These are phyloP conservation scores for Solanum neorickii DNA, from an alignment of 257 asterid genomes.

Conservation along the genomic window DNA sequence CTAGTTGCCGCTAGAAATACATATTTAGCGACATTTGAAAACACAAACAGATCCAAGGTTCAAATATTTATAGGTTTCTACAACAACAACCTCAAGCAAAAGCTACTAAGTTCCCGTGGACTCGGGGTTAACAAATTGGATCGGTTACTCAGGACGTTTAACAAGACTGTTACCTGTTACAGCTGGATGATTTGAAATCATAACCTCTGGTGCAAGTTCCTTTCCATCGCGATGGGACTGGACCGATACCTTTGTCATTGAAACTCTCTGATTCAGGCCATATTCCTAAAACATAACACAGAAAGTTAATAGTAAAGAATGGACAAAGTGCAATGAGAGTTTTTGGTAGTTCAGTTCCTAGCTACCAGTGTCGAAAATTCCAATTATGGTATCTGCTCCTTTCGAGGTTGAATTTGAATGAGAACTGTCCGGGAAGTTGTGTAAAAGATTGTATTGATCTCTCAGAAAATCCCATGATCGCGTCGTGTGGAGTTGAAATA, in stretches of 20 bases:
- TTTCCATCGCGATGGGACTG: slow-evolving; percentile 61
- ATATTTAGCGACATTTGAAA: too few relatives aligned
- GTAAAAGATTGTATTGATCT: neutral
- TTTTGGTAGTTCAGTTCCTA: neutral
- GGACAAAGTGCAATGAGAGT: too few relatives aligned
- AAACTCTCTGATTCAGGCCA: slow-evolving; percentile 86
- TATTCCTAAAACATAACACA: slow-evolving; percentile 36
- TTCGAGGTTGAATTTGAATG: neutral
- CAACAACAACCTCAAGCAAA: neutral
- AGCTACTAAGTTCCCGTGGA: neutral
- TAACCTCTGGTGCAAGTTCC: slow-evolving; percentile 58
- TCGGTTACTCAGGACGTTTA: too few relatives aligned
- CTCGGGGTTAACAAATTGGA: neutral
- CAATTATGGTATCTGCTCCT: neutral
- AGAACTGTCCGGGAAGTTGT: neutral
- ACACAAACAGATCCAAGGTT: too few relatives aligned
- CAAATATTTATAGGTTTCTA: neutral
- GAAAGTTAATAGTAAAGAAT: too few relatives aligned
- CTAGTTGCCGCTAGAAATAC: too few relatives aligned
- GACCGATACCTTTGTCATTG: slow-evolving; percentile 34
- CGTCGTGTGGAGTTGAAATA: slow-evolving; percentile 42
- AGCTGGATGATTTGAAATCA: slow-evolving; percentile 37
- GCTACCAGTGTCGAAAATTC: neutral
- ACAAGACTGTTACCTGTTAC: slow-evolving; percentile 35
- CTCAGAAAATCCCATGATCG: slow-evolving; percentile 1